Evolutionary conservation across 2,329 filamentous ascomycete species (phyloP).

Genomic region (Pseudogymnoascus sp.): DNA sequence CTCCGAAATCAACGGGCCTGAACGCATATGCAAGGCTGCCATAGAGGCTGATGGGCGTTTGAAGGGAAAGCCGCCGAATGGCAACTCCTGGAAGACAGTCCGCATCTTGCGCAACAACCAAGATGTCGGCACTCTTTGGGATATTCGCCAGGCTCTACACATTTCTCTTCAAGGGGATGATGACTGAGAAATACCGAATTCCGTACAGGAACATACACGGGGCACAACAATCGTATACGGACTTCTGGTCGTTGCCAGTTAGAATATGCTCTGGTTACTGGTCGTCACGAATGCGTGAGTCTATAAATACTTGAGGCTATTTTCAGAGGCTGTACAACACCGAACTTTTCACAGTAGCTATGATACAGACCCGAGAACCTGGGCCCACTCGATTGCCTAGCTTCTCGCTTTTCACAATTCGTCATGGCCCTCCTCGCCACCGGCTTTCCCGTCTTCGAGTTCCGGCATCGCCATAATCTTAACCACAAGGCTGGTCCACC

Average conservation of each 20-base stretch:
- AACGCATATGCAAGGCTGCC: not conserved
- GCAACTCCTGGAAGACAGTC: slow-evolving; percentile 9
- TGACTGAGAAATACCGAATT: slow-evolving; percentile 14
- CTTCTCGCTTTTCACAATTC: slow-evolving; percentile 17
- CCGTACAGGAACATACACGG: not conserved
- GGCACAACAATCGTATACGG: not conserved
- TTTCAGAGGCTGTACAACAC: not conserved
- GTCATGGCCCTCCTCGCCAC: slow-evolving; percentile 14
- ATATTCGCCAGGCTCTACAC: slow-evolving; percentile 11
- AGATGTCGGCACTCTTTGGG: slow-evolving; percentile 12
- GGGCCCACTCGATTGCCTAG: not conserved
- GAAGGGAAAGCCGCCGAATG: slow-evolving; percentile 7
- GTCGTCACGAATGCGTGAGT: not conserved
- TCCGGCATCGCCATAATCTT: slow-evolving; percentile 96
- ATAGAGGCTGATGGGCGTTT: not conserved
- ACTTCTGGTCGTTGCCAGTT: not conserved
- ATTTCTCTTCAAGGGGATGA: slow-evolving; percentile 5
- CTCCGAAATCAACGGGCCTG: slow-evolving; percentile 5
- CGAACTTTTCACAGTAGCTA: not conserved
- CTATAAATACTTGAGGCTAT: not conserved
- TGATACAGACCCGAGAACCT: not conserved
- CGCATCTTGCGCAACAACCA: not conserved
- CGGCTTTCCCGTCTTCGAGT: slow-evolving; percentile 11
- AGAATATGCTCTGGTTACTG: not conserved
- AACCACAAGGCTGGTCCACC: slow-evolving; percentile 96